A percentile compares a stretch with the other conserved stretches of the same genome.
Evolutionary conservation across 345 rosid species (phyloP).

Genomic region (Sisymbrium irio): DNA sequence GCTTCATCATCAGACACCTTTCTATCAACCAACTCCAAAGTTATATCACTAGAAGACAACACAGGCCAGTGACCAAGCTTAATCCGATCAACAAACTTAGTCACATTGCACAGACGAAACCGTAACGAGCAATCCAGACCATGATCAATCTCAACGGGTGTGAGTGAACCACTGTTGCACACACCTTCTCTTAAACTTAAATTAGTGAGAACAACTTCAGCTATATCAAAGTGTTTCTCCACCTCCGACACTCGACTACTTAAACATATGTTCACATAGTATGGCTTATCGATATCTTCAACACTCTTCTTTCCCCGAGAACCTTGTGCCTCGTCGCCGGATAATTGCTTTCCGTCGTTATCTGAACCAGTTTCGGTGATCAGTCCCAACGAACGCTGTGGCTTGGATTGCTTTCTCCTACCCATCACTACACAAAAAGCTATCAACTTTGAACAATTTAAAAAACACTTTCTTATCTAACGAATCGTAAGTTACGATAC

Average conservation of each 20-base stretch:
- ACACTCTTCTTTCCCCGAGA: slow-evolving; percentile 20
- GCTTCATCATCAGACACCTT: slow-evolving; percentile 35
- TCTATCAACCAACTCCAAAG: slow-evolving; percentile 58
- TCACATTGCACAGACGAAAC: slow-evolving; percentile 55
- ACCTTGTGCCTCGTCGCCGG: slow-evolving; percentile 12
- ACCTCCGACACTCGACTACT: slow-evolving; percentile 45
- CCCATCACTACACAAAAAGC: slow-evolving; percentile 59
- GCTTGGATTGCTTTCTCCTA: slow-evolving; percentile 77
- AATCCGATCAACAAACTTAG: slow-evolving; percentile 55
- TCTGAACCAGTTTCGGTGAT: slow-evolving; percentile 11
- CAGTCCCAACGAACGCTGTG: slow-evolving; percentile 64
- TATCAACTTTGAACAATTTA: background rate
- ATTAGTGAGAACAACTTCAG: slow-evolving; percentile 68
- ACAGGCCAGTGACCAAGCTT: slow-evolving; percentile 90
- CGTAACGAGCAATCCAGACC: slow-evolving; percentile 53
- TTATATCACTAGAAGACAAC: slow-evolving; percentile 54
- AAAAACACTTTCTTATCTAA: background rate
- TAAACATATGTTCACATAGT: slow-evolving; percentile 51
- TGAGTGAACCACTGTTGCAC: slow-evolving; percentile 27
- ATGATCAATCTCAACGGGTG: slow-evolving; percentile 39
- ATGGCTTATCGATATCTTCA: slow-evolving; percentile 44
- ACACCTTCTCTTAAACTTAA: slow-evolving; percentile 46
- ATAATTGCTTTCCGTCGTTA: slow-evolving; percentile 2
- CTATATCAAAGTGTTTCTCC: slow-evolving; percentile 69
- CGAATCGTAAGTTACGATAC: background rate